Evolutionary conservation across 2,329 filamentous ascomycete species (phyloP), one percentile per base, ranked within the genome.

Genomic region (Pseudopyricularia javanii): DNA sequence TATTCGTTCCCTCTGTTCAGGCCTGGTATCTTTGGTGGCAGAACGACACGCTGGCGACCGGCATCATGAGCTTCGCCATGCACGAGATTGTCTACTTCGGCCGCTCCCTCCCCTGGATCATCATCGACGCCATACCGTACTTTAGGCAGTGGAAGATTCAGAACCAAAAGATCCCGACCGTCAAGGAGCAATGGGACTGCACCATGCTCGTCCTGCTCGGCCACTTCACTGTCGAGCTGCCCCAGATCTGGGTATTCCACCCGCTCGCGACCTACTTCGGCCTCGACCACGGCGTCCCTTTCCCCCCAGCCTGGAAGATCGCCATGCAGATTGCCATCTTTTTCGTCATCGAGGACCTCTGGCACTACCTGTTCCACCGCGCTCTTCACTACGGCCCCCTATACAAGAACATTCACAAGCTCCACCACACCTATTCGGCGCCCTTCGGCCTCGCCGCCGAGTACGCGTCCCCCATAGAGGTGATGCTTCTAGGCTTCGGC

Each of bases 161-260:
- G 68, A 82, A 80, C 45, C 74, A 79, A 72, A 97, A 97, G 77
- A 82, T 95, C 47, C 93, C 93, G 9, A 95, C 90, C n/a, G 75
- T 85, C 52, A 85, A 82, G 66, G 93, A 98, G 70, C 93, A 98
- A 71, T 95, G 88, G 82, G 82, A 91, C 64, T 98, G 93, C 73
- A 91, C 93, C 55, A 83, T 82, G 68, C 83, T 96, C 59, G 93
- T 98, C 58, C 85, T 98, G 59, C 75, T 97, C 63, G 91, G 85
- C 67, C 93, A 98, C 70, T 95, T 97, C 72, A 97, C 93, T 59
- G 93, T 96, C 68, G 93, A 98, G 72, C 81, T 98, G 35, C 93
- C 93, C 56, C 93, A 97, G 71, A 97, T 97, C 69, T 97, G 91
- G 91, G 80, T 97, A 62, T 98, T 98, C 80, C 93, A 98, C 75